Base-by-base conservation (phyloP, 73 alveolate species). In the Urostyla sp. region DNA sequence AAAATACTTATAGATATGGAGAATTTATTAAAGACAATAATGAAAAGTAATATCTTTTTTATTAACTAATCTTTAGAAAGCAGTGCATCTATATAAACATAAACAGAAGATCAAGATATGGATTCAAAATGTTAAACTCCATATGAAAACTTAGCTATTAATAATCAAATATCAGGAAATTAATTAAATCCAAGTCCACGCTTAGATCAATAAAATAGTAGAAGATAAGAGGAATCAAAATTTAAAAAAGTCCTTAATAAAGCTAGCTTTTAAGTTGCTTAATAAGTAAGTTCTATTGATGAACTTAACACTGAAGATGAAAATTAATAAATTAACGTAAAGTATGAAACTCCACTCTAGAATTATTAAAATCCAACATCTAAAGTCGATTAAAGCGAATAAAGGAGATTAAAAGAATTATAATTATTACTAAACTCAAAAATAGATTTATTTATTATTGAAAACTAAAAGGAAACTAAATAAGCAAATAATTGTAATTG, bases 1-100 rank as follows among this genome's bases (percentile, higher is more conserved):
- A 83, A 55, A 26, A 72, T 72, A 0, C 49, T 87, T 5, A 73
- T 21, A 48, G 89, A 76, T 13, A 87, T 82, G 95, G 91, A 83
- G 58, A 54, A 23, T 51, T 52, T 81, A 5, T 35, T 88, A 31
- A 82, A 60, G 44, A 31, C 80, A 18, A 72, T 87, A 66, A 28
- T 80, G 15, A 82, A 72, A 49, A 38, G 83, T 48, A 49, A 49
- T 10, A 66, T 18, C 34, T 3, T 16, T 46, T 6, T 24, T 18
- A 1, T 3, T 3, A 4, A 4, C 8, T 27, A 27, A 24, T 8
- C 7, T 27, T 49, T 49, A 52, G 74, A 60, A 27, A 53, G 59
- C 7, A 51, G 59, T 20, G 23, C 58, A 23, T 53, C 75, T 15
- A 52, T 73, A 2, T 35, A 49, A 15, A 73, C 67, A 27, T 52